Evolutionary conservation across 805 yeast species (phyloP).

Genomic region (Starmerella apicola): DNA sequence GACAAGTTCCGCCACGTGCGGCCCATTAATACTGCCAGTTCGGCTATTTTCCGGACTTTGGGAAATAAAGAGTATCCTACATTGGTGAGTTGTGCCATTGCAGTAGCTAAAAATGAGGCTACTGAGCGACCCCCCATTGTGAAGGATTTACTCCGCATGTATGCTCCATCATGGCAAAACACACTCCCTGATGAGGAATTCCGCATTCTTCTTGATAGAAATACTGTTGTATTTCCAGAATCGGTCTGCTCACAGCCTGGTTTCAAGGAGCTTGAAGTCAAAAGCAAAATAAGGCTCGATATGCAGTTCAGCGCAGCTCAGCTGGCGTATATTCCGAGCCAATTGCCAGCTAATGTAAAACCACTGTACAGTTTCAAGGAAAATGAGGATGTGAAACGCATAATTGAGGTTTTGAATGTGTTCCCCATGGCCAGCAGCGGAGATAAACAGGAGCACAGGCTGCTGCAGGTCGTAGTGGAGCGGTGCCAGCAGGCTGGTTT

Average conservation of each 20-base stretch:
- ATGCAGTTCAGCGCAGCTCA: neutral
- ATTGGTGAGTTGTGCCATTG: neutral
- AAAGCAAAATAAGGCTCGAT: neutral
- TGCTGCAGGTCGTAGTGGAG: neutral
- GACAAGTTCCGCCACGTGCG: slow-evolving; percentile 1
- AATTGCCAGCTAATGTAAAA: neutral
- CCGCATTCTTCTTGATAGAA: neutral
- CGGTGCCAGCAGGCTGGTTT: slow-evolving; percentile 5
- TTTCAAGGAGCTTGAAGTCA: neutral
- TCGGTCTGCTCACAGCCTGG: too few species aligned
- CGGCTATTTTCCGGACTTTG: slow-evolving; percentile 1
- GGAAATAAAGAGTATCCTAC: neutral
- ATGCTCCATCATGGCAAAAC: too few species aligned
- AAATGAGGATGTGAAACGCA: too few species aligned
- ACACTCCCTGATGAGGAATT: too few species aligned
- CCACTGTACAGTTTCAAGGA: too few species aligned
- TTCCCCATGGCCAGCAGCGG: slow-evolving; percentile 1
- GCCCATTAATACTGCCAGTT: neutral
- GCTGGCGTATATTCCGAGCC: neutral
- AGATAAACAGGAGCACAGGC: neutral
- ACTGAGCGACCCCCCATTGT: neutral
- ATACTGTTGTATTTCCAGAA: neutral
- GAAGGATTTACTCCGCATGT: neutral
- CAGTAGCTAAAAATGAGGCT: neutral
- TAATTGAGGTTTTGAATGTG: slow-evolving; percentile 11